Base-by-base conservation (phyloP, 2,329 filamentous ascomycete genomes). In the Talaromyces atroroseus region DNA sequence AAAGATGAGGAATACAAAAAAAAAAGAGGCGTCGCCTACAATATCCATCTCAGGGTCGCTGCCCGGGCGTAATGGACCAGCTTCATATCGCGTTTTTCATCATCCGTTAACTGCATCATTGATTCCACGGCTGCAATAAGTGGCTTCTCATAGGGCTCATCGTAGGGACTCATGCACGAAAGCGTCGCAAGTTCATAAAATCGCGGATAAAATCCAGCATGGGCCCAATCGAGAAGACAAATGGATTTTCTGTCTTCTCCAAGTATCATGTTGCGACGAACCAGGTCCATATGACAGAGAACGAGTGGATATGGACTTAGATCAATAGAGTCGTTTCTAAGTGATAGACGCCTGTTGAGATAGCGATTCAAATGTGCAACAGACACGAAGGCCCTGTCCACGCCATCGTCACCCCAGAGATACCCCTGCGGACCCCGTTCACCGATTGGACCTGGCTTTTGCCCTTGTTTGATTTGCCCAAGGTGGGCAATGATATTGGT, bases 191-290 rank as follows among this genome's bases (percentile, higher is more conserved):
- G 40, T 56, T 67, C 65, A 46, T 62, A 66, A 36, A 65, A 63
- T 2, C 59, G 61, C 18, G 64, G 63, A 50, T 58, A 66, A 46
- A 67, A 57, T 12, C 61, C 62, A 24, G 64, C 61, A 57, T 59
- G 60, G 10, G 50, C 63, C 65, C 64, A 67, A 42, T 67, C 63
- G 29, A 66, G 47, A 24, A 67, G 60, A 59, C 59, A 64, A 10
- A 66, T 59, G 36, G 24, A 26, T 26, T 26, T 26, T 26, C 46
- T 49, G 24, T 66, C 62, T 38, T 63, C 60, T 46, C 55, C 58
- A n/a, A 66, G 55, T n/a, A 66, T 65, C 29, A 66, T 64, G 44
- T 66, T 68, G 20, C 62, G 59, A 29, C 61, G 64, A 54, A 58
- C 60, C 7, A 67, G 54, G 51, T 68, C 65, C 49, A 64, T 57